Evolutionary conservation across 202 grass and related monocot species (phyloP).

Genomic region (Setaria italica): DNA sequence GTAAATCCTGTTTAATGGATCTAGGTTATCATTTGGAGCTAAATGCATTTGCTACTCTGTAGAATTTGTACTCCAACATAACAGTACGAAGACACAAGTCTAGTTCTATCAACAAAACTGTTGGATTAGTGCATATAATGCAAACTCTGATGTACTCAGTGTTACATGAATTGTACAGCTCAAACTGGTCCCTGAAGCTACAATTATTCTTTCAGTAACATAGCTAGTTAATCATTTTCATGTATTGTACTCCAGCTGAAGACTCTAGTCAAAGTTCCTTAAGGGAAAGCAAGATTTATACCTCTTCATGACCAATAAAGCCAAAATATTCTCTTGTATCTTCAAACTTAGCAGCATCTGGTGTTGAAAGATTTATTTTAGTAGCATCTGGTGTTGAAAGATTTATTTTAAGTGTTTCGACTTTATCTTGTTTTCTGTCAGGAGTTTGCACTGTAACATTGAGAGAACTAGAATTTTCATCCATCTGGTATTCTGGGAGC

Average conservation of each 20-base stretch:
- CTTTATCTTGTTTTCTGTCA: constrained; percentile 44
- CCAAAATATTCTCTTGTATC: constrained; percentile 79
- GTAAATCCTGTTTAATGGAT: not conserved
- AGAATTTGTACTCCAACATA: constrained; percentile 15
- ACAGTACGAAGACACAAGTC: not conserved
- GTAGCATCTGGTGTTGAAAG: constrained; percentile 45
- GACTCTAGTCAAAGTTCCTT: constrained; percentile 17
- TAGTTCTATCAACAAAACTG: constrained; percentile 25
- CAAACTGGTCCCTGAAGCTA: constrained; percentile 21
- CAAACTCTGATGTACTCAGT: constrained; percentile 7
- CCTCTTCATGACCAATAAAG: constrained; percentile 86
- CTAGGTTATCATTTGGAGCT: not conserved
- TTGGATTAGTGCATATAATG: not conserved
- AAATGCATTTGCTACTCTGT: constrained; percentile 17
- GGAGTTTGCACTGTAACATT: constrained; percentile 52
- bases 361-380: constrained; percentile 46
- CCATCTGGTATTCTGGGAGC: constrained; percentile 66
- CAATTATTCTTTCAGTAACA: constrained; percentile 14
- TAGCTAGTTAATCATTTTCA: not conserved
- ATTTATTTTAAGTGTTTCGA: constrained; percentile 35
- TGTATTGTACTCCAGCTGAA: not conserved
- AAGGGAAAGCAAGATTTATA: constrained; percentile 44
- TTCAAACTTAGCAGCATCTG: constrained; percentile 51
- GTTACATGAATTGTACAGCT: constrained; percentile 28
- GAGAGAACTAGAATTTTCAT: constrained; percentile 41